These are phyloP conservation scores for Tylopilus sp. DNA, from an alignment of 768 basidiomycete species.

Conservation along the genomic window DNA sequence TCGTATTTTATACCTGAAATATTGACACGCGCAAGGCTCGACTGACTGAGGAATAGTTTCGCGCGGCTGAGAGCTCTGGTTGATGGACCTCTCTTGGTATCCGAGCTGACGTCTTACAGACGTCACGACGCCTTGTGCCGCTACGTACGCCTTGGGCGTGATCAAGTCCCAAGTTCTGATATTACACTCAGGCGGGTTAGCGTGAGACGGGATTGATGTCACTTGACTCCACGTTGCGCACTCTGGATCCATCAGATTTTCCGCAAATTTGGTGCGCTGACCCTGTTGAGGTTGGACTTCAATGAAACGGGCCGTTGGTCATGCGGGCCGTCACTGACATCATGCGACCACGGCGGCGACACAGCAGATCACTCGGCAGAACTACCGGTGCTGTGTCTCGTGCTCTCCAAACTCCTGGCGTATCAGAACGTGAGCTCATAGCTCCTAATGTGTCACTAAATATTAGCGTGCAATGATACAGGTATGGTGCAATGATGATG, in stretches of 20 bases:
- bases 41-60: neutral
- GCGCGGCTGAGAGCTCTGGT: neutral
- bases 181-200: neutral
- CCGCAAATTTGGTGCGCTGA: neutral
- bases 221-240: neutral
- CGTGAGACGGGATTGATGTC: neutral
- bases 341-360: neutral
- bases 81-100: neutral
- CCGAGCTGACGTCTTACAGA: conserved; percentile 1
- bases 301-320: neutral
- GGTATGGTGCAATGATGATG: conserved; percentile 26
- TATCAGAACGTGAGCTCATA: conserved; percentile 5
- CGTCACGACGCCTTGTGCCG: neutral
- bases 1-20: conserved; percentile 14
- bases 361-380: neutral
- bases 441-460: conserved; percentile 5
- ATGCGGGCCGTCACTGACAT: conserved; percentile 5
- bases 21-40: neutral
- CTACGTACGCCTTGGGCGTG: neutral
- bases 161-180: neutral
- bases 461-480: conserved; percentile 27
- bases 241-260: neutral
- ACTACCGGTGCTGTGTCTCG: neutral
- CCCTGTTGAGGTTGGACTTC: neutral
- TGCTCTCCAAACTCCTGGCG: neutral